Evolutionary conservation across 1,284 basidiomycete genomes (phyloP).

Genomic region (Tylopilus sp.): DNA sequence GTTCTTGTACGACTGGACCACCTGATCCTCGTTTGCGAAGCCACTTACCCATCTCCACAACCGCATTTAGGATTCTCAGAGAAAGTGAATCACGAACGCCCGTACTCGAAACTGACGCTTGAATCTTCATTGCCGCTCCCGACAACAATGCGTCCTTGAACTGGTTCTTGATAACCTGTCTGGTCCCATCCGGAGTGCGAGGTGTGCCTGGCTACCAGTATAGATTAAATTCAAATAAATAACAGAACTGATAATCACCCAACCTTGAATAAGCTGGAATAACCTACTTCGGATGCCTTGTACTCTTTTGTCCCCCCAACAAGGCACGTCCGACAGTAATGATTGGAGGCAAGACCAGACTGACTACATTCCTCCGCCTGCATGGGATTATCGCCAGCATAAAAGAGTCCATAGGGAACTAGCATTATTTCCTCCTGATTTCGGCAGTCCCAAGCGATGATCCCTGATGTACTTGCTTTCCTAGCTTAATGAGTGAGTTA

Average conservation of each 20-base stretch:
- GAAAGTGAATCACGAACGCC: not conserved
- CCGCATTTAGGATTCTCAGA: not conserved
- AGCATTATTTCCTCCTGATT: constrained; percentile 35
- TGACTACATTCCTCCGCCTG: constrained; percentile 46
- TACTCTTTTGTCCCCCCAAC: constrained; percentile 36
- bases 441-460: constrained; percentile 34
- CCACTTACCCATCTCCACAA: not conserved
- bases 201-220: too few species aligned
- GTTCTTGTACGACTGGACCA: not conserved
- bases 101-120: not conserved
- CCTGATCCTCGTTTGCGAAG: not conserved
- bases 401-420: constrained; percentile 33
- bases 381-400: constrained; percentile 48
- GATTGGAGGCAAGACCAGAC: constrained; percentile 39
- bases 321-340: constrained; percentile 43
- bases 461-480: not conserved
- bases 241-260: too few species aligned
- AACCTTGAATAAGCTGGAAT: too few species aligned
- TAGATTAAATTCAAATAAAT: too few species aligned
- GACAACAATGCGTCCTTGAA: not conserved
- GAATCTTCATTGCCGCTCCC: not conserved
- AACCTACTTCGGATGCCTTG: constrained; percentile 35
- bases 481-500: too few species aligned
- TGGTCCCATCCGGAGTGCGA: too few species aligned
- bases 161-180: not conserved